phyloP scores from a whole-genome alignment of 2,329 filamentous ascomycete species.

The Penicillium sp. region DNA sequence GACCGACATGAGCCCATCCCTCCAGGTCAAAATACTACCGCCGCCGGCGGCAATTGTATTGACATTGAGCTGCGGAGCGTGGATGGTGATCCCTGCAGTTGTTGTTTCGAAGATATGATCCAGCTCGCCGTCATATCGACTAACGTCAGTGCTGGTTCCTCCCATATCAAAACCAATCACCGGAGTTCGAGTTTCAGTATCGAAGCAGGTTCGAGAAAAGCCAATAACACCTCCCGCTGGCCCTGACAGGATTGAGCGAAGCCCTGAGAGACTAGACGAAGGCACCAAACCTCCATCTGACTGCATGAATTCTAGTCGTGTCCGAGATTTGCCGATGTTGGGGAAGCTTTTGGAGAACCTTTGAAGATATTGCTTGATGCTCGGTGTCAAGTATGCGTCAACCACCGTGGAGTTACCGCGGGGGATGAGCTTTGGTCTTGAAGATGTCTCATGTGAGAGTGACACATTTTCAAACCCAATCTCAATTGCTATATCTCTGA shows the following conservation, averaged over 20 bases:
- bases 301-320: slow-evolving; percentile 83
- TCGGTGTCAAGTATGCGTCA: slow-evolving; percentile 73
- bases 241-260: slow-evolving; percentile 81
- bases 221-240: slow-evolving; percentile 92
- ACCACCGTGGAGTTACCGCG: slow-evolving; percentile 72
- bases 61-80: slow-evolving; percentile 86
- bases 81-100: slow-evolving; percentile 87
- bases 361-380: slow-evolving; percentile 71
- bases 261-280: slow-evolving; percentile 49
- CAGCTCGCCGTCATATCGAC: slow-evolving; percentile 79
- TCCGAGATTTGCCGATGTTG: slow-evolving; percentile 34
- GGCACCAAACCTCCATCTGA: slow-evolving; percentile 66
- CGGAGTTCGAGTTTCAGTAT: slow-evolving; percentile 67
- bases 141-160: slow-evolving; percentile 85
- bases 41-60: slow-evolving; percentile 92
- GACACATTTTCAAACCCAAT: slow-evolving; percentile 73
- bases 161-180: slow-evolving; percentile 93
- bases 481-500: slow-evolving; percentile 72
- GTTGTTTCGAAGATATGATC: slow-evolving; percentile 94
- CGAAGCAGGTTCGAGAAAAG: slow-evolving; percentile 84
- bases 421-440: slow-evolving; percentile 74
- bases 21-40: slow-evolving; percentile 68
- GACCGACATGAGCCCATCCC: slow-evolving; percentile 82
- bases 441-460: slow-evolving; percentile 64
- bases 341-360: slow-evolving; percentile 67